A percentile compares a stretch with the other conserved stretches of the same genome.
Conservation (phyloP, 306 rosid species). For the Pyrus pyrifolia region DNA sequence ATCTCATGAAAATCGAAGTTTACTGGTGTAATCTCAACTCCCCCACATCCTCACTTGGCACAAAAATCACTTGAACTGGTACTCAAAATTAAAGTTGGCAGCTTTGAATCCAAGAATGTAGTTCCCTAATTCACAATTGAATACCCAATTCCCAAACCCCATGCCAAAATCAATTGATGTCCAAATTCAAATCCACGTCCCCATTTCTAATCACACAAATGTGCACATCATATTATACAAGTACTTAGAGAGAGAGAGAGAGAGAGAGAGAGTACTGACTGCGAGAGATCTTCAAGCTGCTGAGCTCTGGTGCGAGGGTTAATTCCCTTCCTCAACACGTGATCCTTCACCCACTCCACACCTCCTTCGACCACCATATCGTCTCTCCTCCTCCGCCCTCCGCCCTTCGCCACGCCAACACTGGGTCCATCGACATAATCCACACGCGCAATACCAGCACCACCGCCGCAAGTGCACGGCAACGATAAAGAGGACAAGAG, state of each 20-base stretch:
- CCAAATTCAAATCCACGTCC: not conserved
- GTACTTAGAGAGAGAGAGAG: not conserved
- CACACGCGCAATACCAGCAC: not conserved
- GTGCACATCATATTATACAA: not conserved
- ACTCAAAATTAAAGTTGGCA: not conserved
- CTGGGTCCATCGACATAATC: not conserved
- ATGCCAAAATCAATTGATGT: not conserved
- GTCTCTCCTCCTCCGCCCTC: not conserved
- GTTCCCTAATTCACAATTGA: not conserved
- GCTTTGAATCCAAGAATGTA: not conserved
- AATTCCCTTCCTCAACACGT: slow-evolving; percentile 83
- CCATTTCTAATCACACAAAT: not conserved
- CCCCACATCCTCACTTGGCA: not conserved
- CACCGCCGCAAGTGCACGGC: slow-evolving; percentile 47
- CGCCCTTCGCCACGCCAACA: not conserved
- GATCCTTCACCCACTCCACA: slow-evolving; percentile 76
- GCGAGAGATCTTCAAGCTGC: slow-evolving; percentile 74
- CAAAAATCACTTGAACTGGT: not conserved
- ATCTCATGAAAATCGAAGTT: not conserved
- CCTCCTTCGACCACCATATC: slow-evolving; percentile 45
- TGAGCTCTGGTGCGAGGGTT: slow-evolving; percentile 77
- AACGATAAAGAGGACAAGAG: slow-evolving; percentile 63
- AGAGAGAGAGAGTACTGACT: slow-evolving; percentile 28
- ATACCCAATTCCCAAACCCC: too few species aligned
- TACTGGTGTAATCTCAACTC: not conserved